These are phyloP conservation scores for Naumovozyma castellii DNA, from an alignment of 805 yeast genomes.

Conservation along the genomic window DNA sequence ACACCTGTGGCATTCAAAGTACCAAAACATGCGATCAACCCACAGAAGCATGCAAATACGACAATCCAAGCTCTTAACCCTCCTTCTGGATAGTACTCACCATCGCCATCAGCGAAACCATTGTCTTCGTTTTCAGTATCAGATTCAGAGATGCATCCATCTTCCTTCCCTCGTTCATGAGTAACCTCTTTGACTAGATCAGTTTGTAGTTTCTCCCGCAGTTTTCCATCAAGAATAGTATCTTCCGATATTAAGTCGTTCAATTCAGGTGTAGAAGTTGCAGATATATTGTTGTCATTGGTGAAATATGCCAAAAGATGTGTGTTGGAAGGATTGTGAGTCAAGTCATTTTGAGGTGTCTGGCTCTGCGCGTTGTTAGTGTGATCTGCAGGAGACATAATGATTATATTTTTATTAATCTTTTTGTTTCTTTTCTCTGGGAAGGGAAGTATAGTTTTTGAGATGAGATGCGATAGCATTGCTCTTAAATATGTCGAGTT, in stretches of 20 bases:
- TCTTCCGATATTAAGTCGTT: not conserved
- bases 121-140: constrained; percentile 7
- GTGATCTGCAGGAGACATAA: not conserved
- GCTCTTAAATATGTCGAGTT: not conserved
- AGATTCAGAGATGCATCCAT: constrained; percentile 3
- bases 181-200: constrained; percentile 3
- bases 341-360: not conserved
- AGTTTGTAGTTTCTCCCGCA: not conserved
- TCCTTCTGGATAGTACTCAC: constrained; percentile 44
- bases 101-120: constrained; percentile 15
- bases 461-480: not conserved
- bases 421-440: not conserved
- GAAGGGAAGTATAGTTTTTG: too few species aligned
- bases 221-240: not conserved
- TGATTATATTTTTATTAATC: too few species aligned
- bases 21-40: constrained; percentile 47
- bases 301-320: not conserved
- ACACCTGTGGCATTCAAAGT: constrained; percentile 52
- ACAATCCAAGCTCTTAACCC: constrained; percentile 48
- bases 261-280: not conserved
- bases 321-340: not conserved
- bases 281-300: not conserved
- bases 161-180: constrained; percentile 1
- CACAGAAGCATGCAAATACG: constrained; percentile 49
- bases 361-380: not conserved